A percentile compares a stretch with the other conserved stretches of the same genome.
Conservation (phyloP, 768 basidiomycete species). For the Phylloporus arenicola region DNA sequence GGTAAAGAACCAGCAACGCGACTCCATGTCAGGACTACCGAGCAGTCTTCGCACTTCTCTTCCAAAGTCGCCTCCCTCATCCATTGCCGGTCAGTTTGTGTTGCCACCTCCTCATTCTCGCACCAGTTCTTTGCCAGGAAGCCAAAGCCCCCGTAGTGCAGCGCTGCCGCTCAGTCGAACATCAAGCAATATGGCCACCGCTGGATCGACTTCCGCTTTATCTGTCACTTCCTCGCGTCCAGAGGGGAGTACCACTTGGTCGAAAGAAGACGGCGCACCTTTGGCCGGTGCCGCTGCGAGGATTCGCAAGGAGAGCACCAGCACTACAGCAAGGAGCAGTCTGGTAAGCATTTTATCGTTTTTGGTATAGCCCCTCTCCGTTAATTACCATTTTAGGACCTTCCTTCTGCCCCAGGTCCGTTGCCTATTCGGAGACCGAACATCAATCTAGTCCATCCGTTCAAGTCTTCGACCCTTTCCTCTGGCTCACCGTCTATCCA, state of each 20-base stretch:
- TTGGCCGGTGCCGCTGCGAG: slow-evolving; percentile 38
- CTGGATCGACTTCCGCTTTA: slow-evolving; percentile 34
- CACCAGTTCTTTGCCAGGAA: slow-evolving; percentile 34
- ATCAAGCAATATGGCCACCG: slow-evolving; percentile 27
- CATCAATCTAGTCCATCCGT: slow-evolving; percentile 40
- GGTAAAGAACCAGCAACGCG: slow-evolving; percentile 56
- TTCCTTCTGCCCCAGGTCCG: slow-evolving; percentile 35
- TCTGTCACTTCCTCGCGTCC: slow-evolving; percentile 40
- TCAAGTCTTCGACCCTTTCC: slow-evolving; percentile 48
- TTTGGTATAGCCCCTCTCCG: background rate
- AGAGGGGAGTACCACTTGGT: slow-evolving; percentile 33
- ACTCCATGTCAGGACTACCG: slow-evolving; percentile 44
- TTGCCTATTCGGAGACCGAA: slow-evolving; percentile 42
- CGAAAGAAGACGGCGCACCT: slow-evolving; percentile 33
- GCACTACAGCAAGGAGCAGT: slow-evolving; percentile 32
- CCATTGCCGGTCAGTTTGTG: slow-evolving; percentile 44
- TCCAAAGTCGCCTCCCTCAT: slow-evolving; percentile 42
- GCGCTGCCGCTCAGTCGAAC: slow-evolving; percentile 34
- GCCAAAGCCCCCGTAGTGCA: slow-evolving; percentile 32
- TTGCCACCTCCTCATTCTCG: slow-evolving; percentile 33
- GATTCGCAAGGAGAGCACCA: slow-evolving; percentile 49
- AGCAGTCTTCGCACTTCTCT: slow-evolving; percentile 35
- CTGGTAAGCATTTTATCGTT: slow-evolving; percentile 10
- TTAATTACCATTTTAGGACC: slow-evolving; percentile 26
- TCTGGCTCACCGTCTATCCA: slow-evolving; percentile 45